A percentile compares a stretch with the other conserved stretches of the same genome.
Evolutionary conservation across 208 protist genomes (phyloP).

Genomic region (Jaenimonas drosophilae): DNA sequence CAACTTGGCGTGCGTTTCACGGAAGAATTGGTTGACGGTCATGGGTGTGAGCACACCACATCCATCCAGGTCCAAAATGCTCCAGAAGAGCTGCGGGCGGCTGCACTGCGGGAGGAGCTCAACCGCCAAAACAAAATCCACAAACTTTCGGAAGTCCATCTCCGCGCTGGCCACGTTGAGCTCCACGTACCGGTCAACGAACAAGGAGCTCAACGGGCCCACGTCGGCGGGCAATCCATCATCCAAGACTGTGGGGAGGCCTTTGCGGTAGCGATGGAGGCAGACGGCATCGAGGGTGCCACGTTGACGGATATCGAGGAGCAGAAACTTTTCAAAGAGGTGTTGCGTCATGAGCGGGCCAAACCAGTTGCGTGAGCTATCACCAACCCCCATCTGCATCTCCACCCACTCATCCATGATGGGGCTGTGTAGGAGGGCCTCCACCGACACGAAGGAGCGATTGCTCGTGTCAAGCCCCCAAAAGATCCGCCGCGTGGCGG

Average conservation of each 20-base stretch:
- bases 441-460: conserved; percentile 66
- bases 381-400: conserved; percentile 72
- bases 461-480: conserved; percentile 80
- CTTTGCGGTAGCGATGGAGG: conserved; percentile 78
- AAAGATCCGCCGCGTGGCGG: conserved; percentile 82
- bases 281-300: conserved; percentile 78
- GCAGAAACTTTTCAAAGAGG: conserved; percentile 82
- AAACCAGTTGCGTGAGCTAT: conserved; percentile 78
- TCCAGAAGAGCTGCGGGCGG: conserved; percentile 78
- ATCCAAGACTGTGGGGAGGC: conserved; percentile 72
- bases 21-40: conserved; percentile 80
- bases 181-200: conserved; percentile 89
- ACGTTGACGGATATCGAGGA: conserved; percentile 71
- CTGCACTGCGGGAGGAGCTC: conserved; percentile 76
- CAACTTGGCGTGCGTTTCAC: conserved; percentile 80
- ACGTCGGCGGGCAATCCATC: conserved; percentile 64
- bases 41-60: conserved; percentile 60
- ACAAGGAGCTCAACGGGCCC: conserved; percentile 70
- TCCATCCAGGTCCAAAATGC: conserved; percentile 80
- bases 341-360: conserved; percentile 54
- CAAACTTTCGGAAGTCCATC: conserved; percentile 90
- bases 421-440: conserved; percentile 59
- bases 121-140: conserved; percentile 88
- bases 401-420: conserved; percentile 87
- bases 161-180: conserved; percentile 72